Evolutionary conservation across 768 basidiomycete genomes (phyloP).

Genomic region (Hortiboletus campestris): DNA sequence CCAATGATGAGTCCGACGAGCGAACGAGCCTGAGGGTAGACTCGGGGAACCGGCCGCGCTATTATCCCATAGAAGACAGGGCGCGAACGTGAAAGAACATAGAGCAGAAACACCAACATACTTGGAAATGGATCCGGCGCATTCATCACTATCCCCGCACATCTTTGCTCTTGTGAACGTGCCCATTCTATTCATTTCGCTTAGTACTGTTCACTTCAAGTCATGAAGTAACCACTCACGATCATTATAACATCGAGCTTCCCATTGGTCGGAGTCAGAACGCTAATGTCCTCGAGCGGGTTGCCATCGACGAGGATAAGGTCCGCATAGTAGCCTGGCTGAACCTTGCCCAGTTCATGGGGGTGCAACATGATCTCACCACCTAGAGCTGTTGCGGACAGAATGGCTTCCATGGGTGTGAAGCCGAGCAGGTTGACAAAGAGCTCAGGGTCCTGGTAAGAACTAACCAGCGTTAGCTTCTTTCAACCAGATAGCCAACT

Average conservation of each 20-base stretch:
- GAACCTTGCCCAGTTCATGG: constrained; percentile 36
- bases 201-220: constrained; percentile 2
- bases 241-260: constrained; percentile 37
- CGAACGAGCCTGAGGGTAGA: no score
- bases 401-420: constrained; percentile 38
- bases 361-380: constrained; percentile 38
- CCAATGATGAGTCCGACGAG: no score
- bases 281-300: constrained; percentile 34
- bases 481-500: background rate
- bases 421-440: constrained; percentile 36
- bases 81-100: background rate
- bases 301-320: constrained; percentile 37
- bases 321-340: constrained; percentile 38
- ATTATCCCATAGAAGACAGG: background rate
- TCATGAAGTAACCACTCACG: constrained; percentile 16
- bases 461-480: constrained; percentile 17
- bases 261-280: constrained; percentile 29
- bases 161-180: constrained; percentile 19
- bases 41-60: no score
- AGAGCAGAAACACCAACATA: background rate
- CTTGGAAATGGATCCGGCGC: background rate
- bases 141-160: background rate
- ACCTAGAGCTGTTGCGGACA: constrained; percentile 35
- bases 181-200: constrained; percentile 20
- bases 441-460: constrained; percentile 37